Conservation (phyloP, 176 grass and related monocot genomes). For the Avena eriantha region DNA sequence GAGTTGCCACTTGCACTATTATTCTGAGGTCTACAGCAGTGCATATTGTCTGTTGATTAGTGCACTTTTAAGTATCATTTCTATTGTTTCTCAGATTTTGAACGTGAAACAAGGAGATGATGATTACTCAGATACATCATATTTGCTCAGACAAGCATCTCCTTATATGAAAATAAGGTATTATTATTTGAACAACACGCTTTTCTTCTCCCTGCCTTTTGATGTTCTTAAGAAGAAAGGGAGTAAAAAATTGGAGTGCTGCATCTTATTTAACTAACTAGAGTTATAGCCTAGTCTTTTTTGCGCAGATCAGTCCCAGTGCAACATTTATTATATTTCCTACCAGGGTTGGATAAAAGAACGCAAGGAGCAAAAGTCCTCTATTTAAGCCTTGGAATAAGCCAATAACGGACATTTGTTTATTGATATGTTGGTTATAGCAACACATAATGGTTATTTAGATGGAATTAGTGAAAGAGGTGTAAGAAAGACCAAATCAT, state of each 20-base stretch:
- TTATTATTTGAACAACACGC: conserved; percentile 26
- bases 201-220: background rate
- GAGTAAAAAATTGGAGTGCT: background rate
- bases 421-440: background rate
- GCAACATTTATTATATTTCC: conserved; percentile 5
- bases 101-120: conserved; percentile 88
- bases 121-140: conserved; percentile 90
- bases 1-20: background rate
- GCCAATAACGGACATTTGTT: background rate
- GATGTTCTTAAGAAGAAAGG: conserved; percentile 15
- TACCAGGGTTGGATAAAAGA: conserved; percentile 18
- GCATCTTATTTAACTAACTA: conserved; percentile 8
- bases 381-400: background rate
- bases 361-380: background rate
- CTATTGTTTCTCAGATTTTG: conserved; percentile 61
- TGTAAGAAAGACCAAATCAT: background rate
- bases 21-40: background rate
- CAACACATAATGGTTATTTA: background rate
- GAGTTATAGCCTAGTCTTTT: background rate
- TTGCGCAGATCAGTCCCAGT: background rate
- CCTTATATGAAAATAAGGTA: conserved; percentile 99
- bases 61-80: background rate
- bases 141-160: conserved; percentile 96
- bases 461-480: background rate
- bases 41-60: background rate